Evolutionary conservation across 2,329 filamentous ascomycete species (phyloP), one percentile per base, ranked within the genome.

Genomic region (Microsporum ferrugineum): DNA sequence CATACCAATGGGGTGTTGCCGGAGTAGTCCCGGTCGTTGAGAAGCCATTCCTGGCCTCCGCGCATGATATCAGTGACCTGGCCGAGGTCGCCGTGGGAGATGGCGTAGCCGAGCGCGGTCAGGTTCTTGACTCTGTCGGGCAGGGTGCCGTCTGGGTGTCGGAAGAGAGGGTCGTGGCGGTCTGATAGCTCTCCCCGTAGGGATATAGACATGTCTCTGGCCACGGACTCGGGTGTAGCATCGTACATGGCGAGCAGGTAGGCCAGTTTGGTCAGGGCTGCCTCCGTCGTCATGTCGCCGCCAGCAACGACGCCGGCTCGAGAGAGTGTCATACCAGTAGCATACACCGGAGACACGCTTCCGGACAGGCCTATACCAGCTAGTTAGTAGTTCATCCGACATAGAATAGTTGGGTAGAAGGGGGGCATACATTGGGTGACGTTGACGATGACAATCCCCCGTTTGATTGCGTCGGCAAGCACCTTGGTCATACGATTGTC

Each of bases 131-230:
- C 75, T 73, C 81, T 79, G 53, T 78, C 79, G 14, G 80, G 80
- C 61, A 83, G 72, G 3, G 78, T 79, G 49, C 80, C 82, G 31
- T 83, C 79, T 0, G 88, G 88, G 70, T 92, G 89, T 41, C 87
- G 83, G 75, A 95, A 95, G 63, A 86, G 84, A 10, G 88, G 88
- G 51, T 82, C 79, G 5, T 84, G 80, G 60, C 84, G 82, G 73
- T 91, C 88, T 8, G 89, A 95, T 75, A 96, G 83, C 76, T 96
- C 91, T 53, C 91, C 91, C 57, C 89, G 84, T 27, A 96, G 79
- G 8, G 88, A 89, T 29, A 81, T 75, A 5, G 88, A 85, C 84
- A 96, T 95, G 63, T 81, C 80, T 63, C 78, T 79, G 2, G 84
- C 80, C 33, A 96, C 84, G 27, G 89, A 85, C 59, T 81, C 77